Percentiles rank a stretch among this genome's conserved stretches.
These are phyloP conservation scores for Furcasterigmium sp. DNA, from an alignment of 2,329 filamentous ascomycete species.

Conservation along the genomic window DNA sequence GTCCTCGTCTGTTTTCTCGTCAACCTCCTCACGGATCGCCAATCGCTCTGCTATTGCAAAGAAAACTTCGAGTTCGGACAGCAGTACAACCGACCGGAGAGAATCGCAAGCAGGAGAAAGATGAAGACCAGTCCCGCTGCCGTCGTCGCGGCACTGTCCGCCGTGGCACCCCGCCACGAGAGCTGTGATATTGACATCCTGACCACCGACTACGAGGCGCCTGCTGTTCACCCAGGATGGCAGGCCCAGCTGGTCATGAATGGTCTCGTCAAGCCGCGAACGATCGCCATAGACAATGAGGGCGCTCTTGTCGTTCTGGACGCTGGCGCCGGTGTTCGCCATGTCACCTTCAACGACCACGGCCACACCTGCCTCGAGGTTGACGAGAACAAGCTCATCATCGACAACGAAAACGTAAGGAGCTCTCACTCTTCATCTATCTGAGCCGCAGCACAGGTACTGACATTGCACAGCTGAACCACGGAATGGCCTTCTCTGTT, in stretches of 20 bases:
- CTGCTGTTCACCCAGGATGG: constrained; percentile 36
- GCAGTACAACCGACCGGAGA: not conserved
- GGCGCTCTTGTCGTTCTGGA: constrained; percentile 43
- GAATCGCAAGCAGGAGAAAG: not conserved
- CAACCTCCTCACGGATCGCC: not conserved
- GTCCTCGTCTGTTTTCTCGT: not conserved
- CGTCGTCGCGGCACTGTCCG: constrained; percentile 3
- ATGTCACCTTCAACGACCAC: constrained; percentile 33
- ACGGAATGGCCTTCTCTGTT: constrained; percentile 47
- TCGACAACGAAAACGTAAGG: constrained; percentile 30
- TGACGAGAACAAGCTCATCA: constrained; percentile 20
- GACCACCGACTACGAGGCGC: constrained; percentile 26
- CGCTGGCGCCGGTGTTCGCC: constrained; percentile 32
- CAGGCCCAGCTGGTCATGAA: constrained; percentile 35
- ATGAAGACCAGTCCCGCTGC: constrained; percentile 8
- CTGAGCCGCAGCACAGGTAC: not conserved
- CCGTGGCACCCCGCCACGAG: constrained; percentile 5
- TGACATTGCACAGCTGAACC: constrained; percentile 38
- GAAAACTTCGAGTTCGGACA: not conserved
- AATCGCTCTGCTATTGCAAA: not conserved
- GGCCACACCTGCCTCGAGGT: constrained; percentile 36
- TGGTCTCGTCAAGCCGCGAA: constrained; percentile 34
- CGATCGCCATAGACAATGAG: constrained; percentile 37
- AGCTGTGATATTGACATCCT: constrained; percentile 25
- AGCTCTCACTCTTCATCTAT: not conserved